These are phyloP conservation scores for Aureobasidium sp. DNA, from an alignment of 2,329 filamentous ascomycete species.

Conservation along the genomic window DNA sequence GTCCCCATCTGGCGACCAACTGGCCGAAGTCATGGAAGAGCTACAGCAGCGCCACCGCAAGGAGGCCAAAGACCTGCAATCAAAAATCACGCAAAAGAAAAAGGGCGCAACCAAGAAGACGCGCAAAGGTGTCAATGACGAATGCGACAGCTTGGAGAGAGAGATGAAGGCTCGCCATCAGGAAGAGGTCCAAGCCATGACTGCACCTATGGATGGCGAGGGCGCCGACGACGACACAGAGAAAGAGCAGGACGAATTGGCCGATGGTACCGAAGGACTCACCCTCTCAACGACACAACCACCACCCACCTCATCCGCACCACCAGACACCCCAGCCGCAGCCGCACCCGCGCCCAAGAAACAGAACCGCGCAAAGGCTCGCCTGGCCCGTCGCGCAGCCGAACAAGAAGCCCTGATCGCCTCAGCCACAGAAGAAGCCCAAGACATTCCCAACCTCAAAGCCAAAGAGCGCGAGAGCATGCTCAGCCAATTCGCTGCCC, in stretches of 20 bases:
- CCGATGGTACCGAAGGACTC: not conserved
- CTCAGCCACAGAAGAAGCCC: slow-evolving; percentile 68
- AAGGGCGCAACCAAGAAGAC: slow-evolving; percentile 87
- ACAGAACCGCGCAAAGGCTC: slow-evolving; percentile 84
- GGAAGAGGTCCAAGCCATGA: slow-evolving; percentile 41
- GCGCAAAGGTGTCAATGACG: slow-evolving; percentile 53
- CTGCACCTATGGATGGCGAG: not conserved
- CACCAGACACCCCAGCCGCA: slow-evolving; percentile 10
- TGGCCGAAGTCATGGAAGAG: slow-evolving; percentile 54
- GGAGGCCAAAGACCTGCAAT: slow-evolving; percentile 80
- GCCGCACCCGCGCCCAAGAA: slow-evolving; percentile 49
- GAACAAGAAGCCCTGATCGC: slow-evolving; percentile 66
- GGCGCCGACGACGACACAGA: slow-evolving; percentile 1
- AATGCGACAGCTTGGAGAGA: slow-evolving; percentile 52
- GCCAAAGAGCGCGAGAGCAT: slow-evolving; percentile 64
- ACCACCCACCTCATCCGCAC: slow-evolving; percentile 18
- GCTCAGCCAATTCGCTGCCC: slow-evolving; percentile 55
- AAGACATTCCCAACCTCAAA: slow-evolving; percentile 65
- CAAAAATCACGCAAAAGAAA: slow-evolving; percentile 87
- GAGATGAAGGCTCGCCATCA: slow-evolving; percentile 51
- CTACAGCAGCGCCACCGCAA: slow-evolving; percentile 75
- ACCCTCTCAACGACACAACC: slow-evolving; percentile 4
- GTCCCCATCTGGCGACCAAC: not conserved
- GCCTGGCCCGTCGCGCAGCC: slow-evolving; percentile 79
- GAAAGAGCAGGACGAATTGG: not conserved